Evolutionary conservation across 2,329 filamentous ascomycete genomes (phyloP).

Genomic region (Zopfia rhizophila): DNA sequence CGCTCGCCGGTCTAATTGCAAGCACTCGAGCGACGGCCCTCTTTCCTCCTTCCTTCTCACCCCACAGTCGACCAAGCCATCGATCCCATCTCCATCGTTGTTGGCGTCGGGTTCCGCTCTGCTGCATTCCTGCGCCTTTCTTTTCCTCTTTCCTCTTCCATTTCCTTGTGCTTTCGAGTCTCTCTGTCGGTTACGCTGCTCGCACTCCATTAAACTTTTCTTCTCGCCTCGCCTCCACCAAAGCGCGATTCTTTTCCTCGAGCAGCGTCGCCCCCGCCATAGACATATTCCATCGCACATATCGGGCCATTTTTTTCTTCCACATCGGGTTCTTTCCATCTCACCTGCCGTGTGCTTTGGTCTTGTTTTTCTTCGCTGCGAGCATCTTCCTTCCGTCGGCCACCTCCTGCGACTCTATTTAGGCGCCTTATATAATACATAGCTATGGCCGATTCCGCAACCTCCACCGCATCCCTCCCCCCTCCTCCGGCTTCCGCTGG

Average conservation of each 20-base stretch:
- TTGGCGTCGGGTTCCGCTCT: conserved; percentile 48
- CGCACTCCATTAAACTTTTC: conserved; percentile 35
- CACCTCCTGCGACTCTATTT: conserved; percentile 20
- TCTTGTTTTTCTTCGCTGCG: background rate
- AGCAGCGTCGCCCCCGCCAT: conserved; percentile 11
- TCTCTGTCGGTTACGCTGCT: conserved; percentile 34
- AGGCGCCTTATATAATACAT: conserved; percentile 19
- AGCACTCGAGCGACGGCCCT: conserved; percentile 37
- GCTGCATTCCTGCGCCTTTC: conserved; percentile 44
- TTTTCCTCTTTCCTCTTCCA: conserved; percentile 51
- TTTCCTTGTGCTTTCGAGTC: conserved; percentile 48
- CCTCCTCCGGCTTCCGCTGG: conserved; percentile 75
- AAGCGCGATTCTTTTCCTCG: conserved; percentile 19
- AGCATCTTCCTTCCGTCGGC: conserved; percentile 7
- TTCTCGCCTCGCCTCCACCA: conserved; percentile 37
- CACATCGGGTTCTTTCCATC: conserved; percentile 6
- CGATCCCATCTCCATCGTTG: conserved; percentile 45
- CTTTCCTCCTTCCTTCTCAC: conserved; percentile 38
- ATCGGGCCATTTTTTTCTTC: conserved; percentile 22
- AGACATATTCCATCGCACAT: conserved; percentile 25
- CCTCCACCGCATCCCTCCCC: conserved; percentile 72
- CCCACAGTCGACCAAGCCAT: conserved; percentile 44
- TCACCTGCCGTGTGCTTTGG: background rate
- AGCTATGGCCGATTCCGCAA: conserved; percentile 81
- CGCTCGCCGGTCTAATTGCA: conserved; percentile 36